Base-by-base conservation (phyloP, 805 yeast genomes). In the Saccharomycopsis sp. region DNA sequence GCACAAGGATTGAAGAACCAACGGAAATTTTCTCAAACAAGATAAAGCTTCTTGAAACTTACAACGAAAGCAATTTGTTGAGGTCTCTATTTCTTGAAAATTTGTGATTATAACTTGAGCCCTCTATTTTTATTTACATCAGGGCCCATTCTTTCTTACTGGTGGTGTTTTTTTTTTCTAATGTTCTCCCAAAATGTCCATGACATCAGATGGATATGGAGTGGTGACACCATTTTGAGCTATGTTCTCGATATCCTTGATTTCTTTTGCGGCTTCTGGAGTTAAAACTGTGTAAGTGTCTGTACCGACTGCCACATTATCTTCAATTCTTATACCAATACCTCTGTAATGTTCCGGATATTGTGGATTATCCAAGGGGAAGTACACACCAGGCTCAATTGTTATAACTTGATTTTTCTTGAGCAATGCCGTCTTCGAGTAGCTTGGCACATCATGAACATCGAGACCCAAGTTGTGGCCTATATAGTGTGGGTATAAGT, bases 401-500 rank as follows among this genome's bases (percentile, higher is more conserved):
- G 99, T 92, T 36, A 92, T 67, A 3, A 89, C 96, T 56, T 86
- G 94, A 17, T 88, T 88, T 16, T 66, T 64, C 34, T 60, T 61
- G 35, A 92, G 57, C 23, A 63, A 62, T 17, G 68, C 66, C 41
- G 63, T 64, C 48, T 86, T 68, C 3, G 89, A 71, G 30, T 67
- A 68, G 2, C 67, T 59, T 4, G 94, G 94, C 27, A 76, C 67
- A 55, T 85, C 95, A 60, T 85, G 95, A 19, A 88, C 82, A 53
- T 88, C 98, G 26, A 92, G 63, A 0, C 99, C 99, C 29, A 92
- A 65, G 54, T 92, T 87, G 59, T 92, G 99, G 4, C 98, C 98
- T 50, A 92, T 79, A 56, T 84, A 87, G 59, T 92, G 99, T 0
- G 97, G 97, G 55, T 88, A 92, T 27, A 75, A 54, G 29, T 69